Percentiles rank a stretch among this genome's conserved stretches.
These are phyloP conservation scores for Scleroderma citrinum DNA, from an alignment of 768 basidiomycete genomes.

Conservation along the genomic window DNA sequence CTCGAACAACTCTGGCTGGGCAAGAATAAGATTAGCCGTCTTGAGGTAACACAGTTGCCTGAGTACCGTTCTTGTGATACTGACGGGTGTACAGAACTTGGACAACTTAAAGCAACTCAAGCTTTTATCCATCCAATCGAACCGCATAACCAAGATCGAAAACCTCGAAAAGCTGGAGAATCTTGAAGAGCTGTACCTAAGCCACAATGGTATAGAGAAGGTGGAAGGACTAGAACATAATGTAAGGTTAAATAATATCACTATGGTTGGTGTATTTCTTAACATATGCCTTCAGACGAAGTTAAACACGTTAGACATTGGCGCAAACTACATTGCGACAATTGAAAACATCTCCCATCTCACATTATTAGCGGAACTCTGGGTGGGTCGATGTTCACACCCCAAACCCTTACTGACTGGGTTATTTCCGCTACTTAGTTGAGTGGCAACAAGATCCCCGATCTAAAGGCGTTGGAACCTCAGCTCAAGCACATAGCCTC, in stretches of 20 bases:
- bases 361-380: constrained; percentile 78
- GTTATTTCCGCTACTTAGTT: constrained; percentile 44
- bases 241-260: constrained; percentile 37
- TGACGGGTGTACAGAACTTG: constrained; percentile 50
- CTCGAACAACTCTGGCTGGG: constrained; percentile 95
- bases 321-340: constrained; percentile 72
- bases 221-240: constrained; percentile 85
- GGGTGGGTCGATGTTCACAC: constrained; percentile 49
- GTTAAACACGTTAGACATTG: constrained; percentile 82
- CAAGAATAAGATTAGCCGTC: constrained; percentile 91
- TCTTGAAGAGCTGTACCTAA: constrained; percentile 88
- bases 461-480: constrained; percentile 58
- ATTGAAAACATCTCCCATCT: constrained; percentile 84
- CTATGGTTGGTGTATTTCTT: not conserved
- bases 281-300: constrained; percentile 36
- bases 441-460: constrained; percentile 79
- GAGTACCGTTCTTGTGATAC: not conserved
- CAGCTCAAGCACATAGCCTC: constrained; percentile 56
- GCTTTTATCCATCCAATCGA: constrained; percentile 89
- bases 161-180: constrained; percentile 63
- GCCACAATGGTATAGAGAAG: constrained; percentile 83
- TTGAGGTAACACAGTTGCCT: constrained; percentile 53
- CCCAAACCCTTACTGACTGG: not conserved
- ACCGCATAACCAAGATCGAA: constrained; percentile 86
- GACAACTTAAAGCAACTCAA: constrained; percentile 62